A percentile compares a stretch with the other conserved stretches of the same genome.
Conservation (phyloP, 2,329 filamentous ascomycete genomes). For the Aspergillus alliaceus region DNA sequence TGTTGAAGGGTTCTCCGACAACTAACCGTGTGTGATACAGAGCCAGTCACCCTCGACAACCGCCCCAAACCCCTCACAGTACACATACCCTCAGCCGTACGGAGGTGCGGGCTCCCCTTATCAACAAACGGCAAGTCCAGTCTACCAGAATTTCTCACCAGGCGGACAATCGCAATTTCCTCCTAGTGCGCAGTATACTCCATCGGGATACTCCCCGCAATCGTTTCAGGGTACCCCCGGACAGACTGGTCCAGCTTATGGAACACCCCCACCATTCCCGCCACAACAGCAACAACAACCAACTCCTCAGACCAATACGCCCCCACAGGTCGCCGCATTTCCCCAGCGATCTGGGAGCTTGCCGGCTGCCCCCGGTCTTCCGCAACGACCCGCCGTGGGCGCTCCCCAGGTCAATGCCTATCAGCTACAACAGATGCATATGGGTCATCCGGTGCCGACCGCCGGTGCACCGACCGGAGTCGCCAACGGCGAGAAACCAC, state of each 20-base stretch:
- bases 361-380: slow-evolving; percentile 58
- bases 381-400: slow-evolving; percentile 60
- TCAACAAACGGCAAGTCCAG: slow-evolving; percentile 42
- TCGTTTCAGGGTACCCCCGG: slow-evolving; percentile 26
- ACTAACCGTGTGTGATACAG: slow-evolving; percentile 21
- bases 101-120: slow-evolving; percentile 43
- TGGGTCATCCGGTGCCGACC: slow-evolving; percentile 43
- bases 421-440: slow-evolving; percentile 60
- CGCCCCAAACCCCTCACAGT: slow-evolving; percentile 34
- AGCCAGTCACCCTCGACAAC: slow-evolving; percentile 44
- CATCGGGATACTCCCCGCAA: slow-evolving; percentile 33
- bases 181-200: slow-evolving; percentile 30
- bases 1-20: no score
- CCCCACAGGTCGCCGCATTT: slow-evolving; percentile 39
- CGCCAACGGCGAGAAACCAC: slow-evolving; percentile 30
- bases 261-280: slow-evolving; percentile 43
- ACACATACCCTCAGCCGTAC: slow-evolving; percentile 43
- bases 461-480: slow-evolving; percentile 23
- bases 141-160: slow-evolving; percentile 38
- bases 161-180: slow-evolving; percentile 36
- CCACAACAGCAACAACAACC: slow-evolving; percentile 42
- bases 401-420: slow-evolving; percentile 54
- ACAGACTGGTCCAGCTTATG: slow-evolving; percentile 37
- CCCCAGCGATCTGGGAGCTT: slow-evolving; percentile 55
- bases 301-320: slow-evolving; percentile 42